Conservation (phyloP, 371 early-diverging fungal genomes). For the Lichtheimia hyalospora region DNA sequence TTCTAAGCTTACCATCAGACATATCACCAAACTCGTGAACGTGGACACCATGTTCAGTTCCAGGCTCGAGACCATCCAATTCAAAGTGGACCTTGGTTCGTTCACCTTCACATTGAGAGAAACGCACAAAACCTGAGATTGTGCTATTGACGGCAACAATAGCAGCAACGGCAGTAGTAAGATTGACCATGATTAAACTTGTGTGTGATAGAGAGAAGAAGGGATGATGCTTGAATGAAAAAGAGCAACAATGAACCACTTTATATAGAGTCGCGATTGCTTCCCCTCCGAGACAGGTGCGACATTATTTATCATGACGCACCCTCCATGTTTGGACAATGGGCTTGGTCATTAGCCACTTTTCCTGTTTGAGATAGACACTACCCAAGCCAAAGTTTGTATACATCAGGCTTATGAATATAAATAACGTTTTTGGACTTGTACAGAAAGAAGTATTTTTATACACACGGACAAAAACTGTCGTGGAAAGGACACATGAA, state of each 20-base stretch:
- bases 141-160: slow-evolving; percentile 38
- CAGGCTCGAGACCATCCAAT: slow-evolving; percentile 67
- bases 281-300: slow-evolving; percentile 2
- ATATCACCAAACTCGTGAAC: slow-evolving; percentile 80
- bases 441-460: too few species aligned
- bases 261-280: too few species aligned
- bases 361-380: not conserved
- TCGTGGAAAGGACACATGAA: too few species aligned
- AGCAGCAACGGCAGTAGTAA: slow-evolving; percentile 59
- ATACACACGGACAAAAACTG: too few species aligned
- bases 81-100: slow-evolving; percentile 59
- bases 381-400: too few species aligned
- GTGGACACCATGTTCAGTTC: slow-evolving; percentile 86
- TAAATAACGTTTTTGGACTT: too few species aligned
- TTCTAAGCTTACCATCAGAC: slow-evolving; percentile 50
- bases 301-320: not conserved
- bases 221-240: not conserved
- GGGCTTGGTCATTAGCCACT: not conserved
- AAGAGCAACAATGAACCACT: too few species aligned
- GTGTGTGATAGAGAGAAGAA: not conserved
- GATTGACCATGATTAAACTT: slow-evolving; percentile 47
- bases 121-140: slow-evolving; percentile 70
- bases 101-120: slow-evolving; percentile 63
- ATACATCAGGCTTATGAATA: too few species aligned
- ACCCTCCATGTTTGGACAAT: too few species aligned